Conservation (phyloP, 2,329 filamentous ascomycete genomes). For the Curvularia sp. region DNA sequence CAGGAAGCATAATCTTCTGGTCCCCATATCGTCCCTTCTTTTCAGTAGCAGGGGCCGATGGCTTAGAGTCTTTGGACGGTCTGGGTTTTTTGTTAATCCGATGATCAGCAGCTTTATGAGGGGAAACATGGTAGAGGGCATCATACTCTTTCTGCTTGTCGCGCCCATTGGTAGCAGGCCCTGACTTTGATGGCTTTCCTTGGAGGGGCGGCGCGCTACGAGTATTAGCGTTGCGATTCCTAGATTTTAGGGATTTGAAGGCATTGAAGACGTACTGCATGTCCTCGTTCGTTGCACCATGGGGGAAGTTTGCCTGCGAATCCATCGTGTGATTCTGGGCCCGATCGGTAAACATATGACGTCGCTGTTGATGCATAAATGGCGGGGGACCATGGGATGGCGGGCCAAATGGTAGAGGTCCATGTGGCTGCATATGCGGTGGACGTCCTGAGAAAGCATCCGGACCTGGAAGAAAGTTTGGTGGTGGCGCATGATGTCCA, state of each 20-base stretch:
- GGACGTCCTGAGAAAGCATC: slow-evolving; percentile 10
- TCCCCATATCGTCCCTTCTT: slow-evolving; percentile 30
- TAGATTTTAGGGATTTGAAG: slow-evolving; percentile 18
- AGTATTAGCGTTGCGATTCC: slow-evolving; percentile 24
- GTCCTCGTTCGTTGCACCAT: slow-evolving; percentile 23
- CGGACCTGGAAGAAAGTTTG: slow-evolving; percentile 7
- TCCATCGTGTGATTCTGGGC: slow-evolving; percentile 25
- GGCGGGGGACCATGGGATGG: slow-evolving; percentile 14
- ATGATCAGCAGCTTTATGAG: slow-evolving; percentile 4
- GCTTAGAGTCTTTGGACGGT: slow-evolving; percentile 8
- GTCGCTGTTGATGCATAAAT: slow-evolving; percentile 12
- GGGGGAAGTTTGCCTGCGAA: slow-evolving; percentile 16
- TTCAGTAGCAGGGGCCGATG: not conserved
- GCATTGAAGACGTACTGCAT: slow-evolving; percentile 32
- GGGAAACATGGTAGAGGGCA: slow-evolving; percentile 19
- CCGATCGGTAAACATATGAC: slow-evolving; percentile 22
- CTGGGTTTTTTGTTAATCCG: slow-evolving; percentile 37
- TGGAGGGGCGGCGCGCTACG: slow-evolving; percentile 27
- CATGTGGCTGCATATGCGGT: slow-evolving; percentile 13
- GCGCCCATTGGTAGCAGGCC: slow-evolving; percentile 20
- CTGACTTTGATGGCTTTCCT: slow-evolving; percentile 23
- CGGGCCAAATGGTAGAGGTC: slow-evolving; percentile 11
- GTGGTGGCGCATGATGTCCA: slow-evolving; percentile 15
- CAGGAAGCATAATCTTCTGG: slow-evolving; percentile 47
- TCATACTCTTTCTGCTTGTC: slow-evolving; percentile 30